These are phyloP conservation scores for Rhizophlyctis rosea DNA, from an alignment of 192 early-diverging fungal genomes.

Conservation along the genomic window DNA sequence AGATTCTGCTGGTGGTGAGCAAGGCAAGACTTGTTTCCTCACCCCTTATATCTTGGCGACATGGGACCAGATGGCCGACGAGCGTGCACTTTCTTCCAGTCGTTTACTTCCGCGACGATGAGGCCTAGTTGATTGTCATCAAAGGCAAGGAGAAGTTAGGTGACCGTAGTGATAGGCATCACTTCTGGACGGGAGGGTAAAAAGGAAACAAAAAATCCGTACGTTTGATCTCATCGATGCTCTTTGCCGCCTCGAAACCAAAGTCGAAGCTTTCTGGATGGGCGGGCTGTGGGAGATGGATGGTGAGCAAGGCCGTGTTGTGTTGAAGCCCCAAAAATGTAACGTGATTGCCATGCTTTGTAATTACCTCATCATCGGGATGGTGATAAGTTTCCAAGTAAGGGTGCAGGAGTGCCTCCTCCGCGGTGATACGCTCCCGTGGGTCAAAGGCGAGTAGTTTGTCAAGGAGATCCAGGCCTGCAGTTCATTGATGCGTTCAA, in stretches of 20 bases:
- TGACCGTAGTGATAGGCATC: background rate
- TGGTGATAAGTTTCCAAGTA: conserved; percentile 79
- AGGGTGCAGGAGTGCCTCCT: conserved; percentile 85
- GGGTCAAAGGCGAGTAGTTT: conserved; percentile 87
- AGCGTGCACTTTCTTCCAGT: background rate
- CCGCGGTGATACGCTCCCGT: conserved; percentile 80
- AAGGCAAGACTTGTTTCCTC: too few species aligned
- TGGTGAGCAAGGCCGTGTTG: too few species aligned
- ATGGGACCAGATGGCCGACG: conserved; percentile 10
- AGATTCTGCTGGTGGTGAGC: background rate
- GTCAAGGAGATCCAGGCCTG: conserved; percentile 84
- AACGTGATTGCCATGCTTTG: background rate
- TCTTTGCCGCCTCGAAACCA: conserved; percentile 47
- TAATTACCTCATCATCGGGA: conserved; percentile 65
- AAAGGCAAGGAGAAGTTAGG: background rate
- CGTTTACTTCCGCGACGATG: conserved; percentile 42
- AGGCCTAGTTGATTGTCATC: conserved; percentile 33
- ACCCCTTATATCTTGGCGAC: conserved; percentile 15
- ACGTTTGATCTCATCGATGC: conserved; percentile 57
- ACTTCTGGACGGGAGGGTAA: background rate
- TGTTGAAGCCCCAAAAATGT: too few species aligned
- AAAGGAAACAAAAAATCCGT: conserved; percentile 4
- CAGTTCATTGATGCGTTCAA: background rate
- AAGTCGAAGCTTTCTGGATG: conserved; percentile 52
- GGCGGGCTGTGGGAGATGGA: too few species aligned